phyloP scores from a whole-genome alignment of 306 rosid genomes.

The Clitoria ternatea region DNA sequence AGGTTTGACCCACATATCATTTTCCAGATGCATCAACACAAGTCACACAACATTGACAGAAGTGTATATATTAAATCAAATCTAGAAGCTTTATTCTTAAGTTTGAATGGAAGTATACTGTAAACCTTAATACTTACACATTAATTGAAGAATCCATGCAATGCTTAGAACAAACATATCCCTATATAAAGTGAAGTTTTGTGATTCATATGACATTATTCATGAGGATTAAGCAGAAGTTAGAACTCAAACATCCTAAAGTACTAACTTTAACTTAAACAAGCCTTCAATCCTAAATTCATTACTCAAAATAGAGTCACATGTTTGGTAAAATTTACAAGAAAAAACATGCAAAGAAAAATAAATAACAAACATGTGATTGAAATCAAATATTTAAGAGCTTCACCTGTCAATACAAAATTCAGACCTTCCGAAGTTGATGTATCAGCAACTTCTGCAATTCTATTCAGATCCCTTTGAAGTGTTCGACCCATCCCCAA shows the following conservation, averaged over 20 bases:
- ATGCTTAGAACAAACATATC: background rate
- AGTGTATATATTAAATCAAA: background rate
- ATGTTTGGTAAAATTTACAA: background rate
- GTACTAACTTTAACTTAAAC: background rate
- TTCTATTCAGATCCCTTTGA: slow-evolving; percentile 86
- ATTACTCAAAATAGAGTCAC: background rate
- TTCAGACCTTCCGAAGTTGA: slow-evolving; percentile 78
- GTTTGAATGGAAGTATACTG: background rate
- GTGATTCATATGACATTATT: background rate
- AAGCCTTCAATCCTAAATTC: background rate
- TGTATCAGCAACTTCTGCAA: slow-evolving; percentile 89
- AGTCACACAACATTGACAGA: background rate
- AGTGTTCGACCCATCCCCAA: slow-evolving; percentile 85
- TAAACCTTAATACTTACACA: background rate
- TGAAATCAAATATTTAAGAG: slow-evolving; percentile 18
- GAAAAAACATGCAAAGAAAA: background rate
- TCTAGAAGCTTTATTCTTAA: background rate
- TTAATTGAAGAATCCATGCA: background rate
- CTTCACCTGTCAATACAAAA: slow-evolving; percentile 81
- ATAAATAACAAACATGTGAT: slow-evolving; percentile 3
- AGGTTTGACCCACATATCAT: background rate
- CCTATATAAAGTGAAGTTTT: background rate
- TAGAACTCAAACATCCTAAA: slow-evolving; percentile 4
- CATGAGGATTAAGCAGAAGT: background rate
- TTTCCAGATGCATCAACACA: background rate